phyloP scores from a whole-genome alignment of 2,329 filamentous ascomycete species.

The Ophiocordyceps polyrhachis-furcata region DNA sequence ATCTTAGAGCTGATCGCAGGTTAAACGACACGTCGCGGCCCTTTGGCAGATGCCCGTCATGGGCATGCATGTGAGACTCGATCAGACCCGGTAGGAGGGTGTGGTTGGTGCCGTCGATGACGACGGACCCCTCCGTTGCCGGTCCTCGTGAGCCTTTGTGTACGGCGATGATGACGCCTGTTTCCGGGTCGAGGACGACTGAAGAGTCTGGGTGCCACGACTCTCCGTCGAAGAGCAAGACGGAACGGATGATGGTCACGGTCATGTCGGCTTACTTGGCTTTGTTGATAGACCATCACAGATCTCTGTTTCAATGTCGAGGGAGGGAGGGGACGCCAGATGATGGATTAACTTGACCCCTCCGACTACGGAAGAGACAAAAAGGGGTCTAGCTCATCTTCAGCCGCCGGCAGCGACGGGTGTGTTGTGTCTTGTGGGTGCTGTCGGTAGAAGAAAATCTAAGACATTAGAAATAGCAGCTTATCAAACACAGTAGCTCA shows the following conservation, averaged over 20 bases:
- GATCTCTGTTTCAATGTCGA: no score
- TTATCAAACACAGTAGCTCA: no score
- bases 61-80: not conserved
- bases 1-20: not conserved
- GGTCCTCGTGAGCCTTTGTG: not conserved
- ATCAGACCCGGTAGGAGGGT: not conserved
- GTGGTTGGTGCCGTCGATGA: not conserved
- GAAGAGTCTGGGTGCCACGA: not conserved
- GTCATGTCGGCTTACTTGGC: not conserved
- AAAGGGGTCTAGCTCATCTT: not conserved
- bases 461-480: no score
- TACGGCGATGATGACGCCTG: not conserved
- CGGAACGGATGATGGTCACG: not conserved
- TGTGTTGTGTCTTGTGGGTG: no score
- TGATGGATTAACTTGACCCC: not conserved
- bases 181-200: not conserved
- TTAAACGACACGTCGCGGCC: not conserved
- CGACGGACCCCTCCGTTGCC: not conserved
- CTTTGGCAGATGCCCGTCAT: not conserved
- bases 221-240: not conserved
- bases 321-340: no score
- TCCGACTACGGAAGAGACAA: not conserved
- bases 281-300: no score
- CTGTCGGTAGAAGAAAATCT: not conserved
- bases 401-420: not conserved